Evolutionary conservation across 2,329 filamentous ascomycete species (phyloP).

Genomic region (Huntiella omanensis): DNA sequence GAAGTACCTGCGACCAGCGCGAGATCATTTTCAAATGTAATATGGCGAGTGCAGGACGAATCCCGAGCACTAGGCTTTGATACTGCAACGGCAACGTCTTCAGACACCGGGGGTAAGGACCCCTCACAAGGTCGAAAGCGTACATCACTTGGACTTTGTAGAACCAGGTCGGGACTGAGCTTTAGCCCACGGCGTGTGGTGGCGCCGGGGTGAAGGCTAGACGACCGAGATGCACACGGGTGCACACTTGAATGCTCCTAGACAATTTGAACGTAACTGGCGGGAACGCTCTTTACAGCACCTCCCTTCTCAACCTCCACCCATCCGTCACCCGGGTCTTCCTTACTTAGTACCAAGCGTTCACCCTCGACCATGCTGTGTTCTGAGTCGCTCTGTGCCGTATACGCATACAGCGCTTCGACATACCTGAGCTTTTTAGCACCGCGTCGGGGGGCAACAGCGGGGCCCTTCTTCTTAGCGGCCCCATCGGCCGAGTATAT

Average conservation of each 20-base stretch:
- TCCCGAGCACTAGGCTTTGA: too few relatives aligned
- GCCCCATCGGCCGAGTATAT: slow-evolving; percentile 40
- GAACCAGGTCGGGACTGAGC: slow-evolving; percentile 5
- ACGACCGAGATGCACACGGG: slow-evolving; percentile 2
- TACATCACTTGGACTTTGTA: slow-evolving; percentile 3
- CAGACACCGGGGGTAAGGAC: too few relatives aligned
- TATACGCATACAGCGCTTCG: slow-evolving; percentile 82
- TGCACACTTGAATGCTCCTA: slow-evolving; percentile 19
- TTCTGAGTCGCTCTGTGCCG: slow-evolving; percentile 67
- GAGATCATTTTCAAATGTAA: too few relatives aligned
- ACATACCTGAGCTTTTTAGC: slow-evolving; percentile 91
- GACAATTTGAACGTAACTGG: slow-evolving; percentile 73
- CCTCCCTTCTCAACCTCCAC: slow-evolving; percentile 89
- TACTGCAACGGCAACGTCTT: too few relatives aligned
- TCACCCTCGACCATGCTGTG: slow-evolving; percentile 85
- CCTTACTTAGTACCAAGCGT: slow-evolving; percentile 71
- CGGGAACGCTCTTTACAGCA: slow-evolving; percentile 71
- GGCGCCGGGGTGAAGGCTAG: not conserved
- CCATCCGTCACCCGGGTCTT: slow-evolving; percentile 88
- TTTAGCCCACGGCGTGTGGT: not conserved
- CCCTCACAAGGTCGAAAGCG: not conserved
- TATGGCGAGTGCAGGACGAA: too few relatives aligned
- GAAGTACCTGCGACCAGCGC: too few relatives aligned
- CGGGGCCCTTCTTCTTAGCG: slow-evolving; percentile 71
- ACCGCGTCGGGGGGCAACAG: slow-evolving; percentile 73